Conservation (phyloP, 805 yeast species). For the Hanseniaspora taiwanica region DNA sequence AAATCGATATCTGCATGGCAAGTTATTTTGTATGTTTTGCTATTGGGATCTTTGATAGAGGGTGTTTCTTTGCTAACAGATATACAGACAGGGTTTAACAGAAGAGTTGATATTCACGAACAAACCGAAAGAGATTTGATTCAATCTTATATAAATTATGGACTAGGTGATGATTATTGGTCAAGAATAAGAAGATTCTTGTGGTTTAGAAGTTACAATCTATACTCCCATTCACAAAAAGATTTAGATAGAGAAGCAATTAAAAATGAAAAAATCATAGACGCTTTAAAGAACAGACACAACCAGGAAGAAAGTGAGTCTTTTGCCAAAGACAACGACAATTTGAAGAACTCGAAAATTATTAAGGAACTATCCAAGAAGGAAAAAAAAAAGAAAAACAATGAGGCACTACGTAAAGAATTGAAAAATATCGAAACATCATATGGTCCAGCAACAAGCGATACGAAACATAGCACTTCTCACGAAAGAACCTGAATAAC, state of each 20-base stretch:
- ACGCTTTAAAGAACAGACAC: conserved; percentile 23
- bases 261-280: conserved; percentile 71
- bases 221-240: conserved; percentile 17
- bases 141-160: conserved; percentile 36
- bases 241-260: conserved; percentile 24
- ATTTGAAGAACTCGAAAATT: too few species aligned
- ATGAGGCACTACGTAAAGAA: too few species aligned
- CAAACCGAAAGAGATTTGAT: conserved; percentile 28
- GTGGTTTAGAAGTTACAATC: conserved; percentile 35
- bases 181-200: conserved; percentile 44
- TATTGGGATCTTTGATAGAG: conserved; percentile 29
- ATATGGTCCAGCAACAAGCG: too few species aligned
- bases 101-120: conserved; percentile 26
- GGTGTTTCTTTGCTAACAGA: conserved; percentile 28
- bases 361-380: too few species aligned
- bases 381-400: too few species aligned
- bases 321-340: too few species aligned
- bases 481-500: too few species aligned
- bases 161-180: conserved; percentile 35
- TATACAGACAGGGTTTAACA: conserved; percentile 24
- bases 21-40: conserved; percentile 26
- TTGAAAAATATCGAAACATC: too few species aligned
- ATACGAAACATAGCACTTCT: too few species aligned
- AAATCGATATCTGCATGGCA: conserved; percentile 30
- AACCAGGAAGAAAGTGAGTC: neutral